Percentiles rank a stretch among this genome's conserved stretches.
Conservation (phyloP, 805 yeast species). For the Cyberlindnera suaveolens region DNA sequence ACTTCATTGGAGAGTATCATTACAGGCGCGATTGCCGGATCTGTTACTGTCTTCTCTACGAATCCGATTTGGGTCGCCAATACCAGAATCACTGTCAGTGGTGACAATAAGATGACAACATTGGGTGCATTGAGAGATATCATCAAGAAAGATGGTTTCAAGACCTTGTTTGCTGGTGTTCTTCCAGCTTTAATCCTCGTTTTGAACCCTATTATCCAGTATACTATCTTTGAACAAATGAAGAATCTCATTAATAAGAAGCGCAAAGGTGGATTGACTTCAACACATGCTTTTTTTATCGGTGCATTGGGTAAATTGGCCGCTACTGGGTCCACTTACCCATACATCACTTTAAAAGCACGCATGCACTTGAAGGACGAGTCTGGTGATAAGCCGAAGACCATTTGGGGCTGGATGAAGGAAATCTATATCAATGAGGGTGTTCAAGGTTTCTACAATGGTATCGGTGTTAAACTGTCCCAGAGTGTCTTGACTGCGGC, state of each 20-base stretch:
- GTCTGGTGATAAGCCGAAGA: conserved; percentile 20
- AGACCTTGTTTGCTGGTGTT: conserved; percentile 75
- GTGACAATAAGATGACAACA: conserved; percentile 32
- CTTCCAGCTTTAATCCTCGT: conserved; percentile 85
- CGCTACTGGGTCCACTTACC: conserved; percentile 88
- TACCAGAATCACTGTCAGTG: conserved; percentile 74
- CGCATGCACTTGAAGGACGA: conserved; percentile 71
- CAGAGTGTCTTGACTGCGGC: conserved; percentile 89
- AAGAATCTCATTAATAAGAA: conserved; percentile 56
- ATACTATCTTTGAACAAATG: conserved; percentile 84
- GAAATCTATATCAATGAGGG: conserved; percentile 69
- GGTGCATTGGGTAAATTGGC: conserved; percentile 88
- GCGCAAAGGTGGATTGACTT: conserved; percentile 44
- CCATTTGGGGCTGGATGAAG: conserved; percentile 45
- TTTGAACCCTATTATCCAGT: conserved; percentile 84
- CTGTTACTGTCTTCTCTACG: conserved; percentile 72
- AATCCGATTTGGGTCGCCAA: conserved; percentile 96
- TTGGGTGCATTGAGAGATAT: conserved; percentile 55
- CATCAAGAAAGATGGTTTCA: conserved; percentile 61
- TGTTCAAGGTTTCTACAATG: conserved; percentile 69
- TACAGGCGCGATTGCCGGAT: conserved; percentile 72
- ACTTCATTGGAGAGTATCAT: conserved; percentile 21
- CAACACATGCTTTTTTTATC: conserved; percentile 73
- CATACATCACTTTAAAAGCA: conserved; percentile 83
- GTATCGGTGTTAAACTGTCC: conserved; percentile 68